phyloP scores from a whole-genome alignment of 169 alveolate species.

The Eimeria praecox region DNA sequence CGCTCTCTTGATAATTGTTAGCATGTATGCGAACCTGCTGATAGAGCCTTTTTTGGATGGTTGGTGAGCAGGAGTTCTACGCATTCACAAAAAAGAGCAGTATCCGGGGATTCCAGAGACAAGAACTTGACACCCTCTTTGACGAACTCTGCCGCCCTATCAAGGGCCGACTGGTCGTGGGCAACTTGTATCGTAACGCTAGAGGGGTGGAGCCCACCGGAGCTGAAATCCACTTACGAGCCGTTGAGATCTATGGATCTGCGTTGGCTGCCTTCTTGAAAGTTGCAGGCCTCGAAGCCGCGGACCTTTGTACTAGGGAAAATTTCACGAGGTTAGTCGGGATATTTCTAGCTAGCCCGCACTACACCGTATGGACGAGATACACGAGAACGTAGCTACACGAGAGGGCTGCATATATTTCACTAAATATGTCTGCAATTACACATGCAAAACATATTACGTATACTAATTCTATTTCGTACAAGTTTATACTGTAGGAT shows the following conservation, averaged over 20 bases:
- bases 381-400: neutral
- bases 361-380: neutral
- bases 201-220: constrained; percentile 76
- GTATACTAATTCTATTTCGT: too few relatives aligned
- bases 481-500: neutral
- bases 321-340: constrained; percentile 69
- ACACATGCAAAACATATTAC: neutral
- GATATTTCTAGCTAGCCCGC: neutral
- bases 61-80: constrained; percentile 72
- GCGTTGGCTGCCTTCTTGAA: constrained; percentile 49
- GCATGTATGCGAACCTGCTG: neutral
- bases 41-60: neutral
- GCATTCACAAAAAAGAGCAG: constrained; percentile 61
- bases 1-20: neutral
- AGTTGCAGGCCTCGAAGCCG: constrained; percentile 42
- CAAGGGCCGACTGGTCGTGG: constrained; percentile 76
- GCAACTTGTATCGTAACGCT: constrained; percentile 75
- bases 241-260: constrained; percentile 76
- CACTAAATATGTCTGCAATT: neutral
- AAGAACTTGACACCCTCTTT: constrained; percentile 63
- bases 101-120: constrained; percentile 58
- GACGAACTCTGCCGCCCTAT: constrained; percentile 81
- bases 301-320: constrained; percentile 59
- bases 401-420: neutral
- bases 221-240: constrained; percentile 78